These are phyloP conservation scores for Fusarium avenaceum DNA, from an alignment of 2,329 filamentous ascomycete species.

Conservation along the genomic window DNA sequence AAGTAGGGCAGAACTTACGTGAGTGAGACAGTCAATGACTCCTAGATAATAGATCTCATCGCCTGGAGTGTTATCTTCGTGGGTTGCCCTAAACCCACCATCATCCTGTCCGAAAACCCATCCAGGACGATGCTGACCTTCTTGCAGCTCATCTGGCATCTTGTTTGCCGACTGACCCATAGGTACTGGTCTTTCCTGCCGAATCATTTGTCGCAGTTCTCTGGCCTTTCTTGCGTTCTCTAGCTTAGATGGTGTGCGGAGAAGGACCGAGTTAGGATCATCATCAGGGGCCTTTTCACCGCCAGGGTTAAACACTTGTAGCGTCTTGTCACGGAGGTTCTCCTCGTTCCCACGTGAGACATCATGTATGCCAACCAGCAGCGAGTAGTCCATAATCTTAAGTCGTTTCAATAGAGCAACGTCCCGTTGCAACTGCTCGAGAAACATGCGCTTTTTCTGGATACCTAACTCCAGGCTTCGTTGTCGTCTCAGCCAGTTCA, in stretches of 20 bases:
- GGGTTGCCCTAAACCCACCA: conserved; percentile 91
- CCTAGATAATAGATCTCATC: conserved; percentile 98
- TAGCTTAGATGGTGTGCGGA: conserved; percentile 91
- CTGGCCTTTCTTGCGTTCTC: conserved; percentile 92
- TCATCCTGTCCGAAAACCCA: conserved; percentile 95
- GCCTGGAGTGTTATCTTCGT: conserved; percentile 85
- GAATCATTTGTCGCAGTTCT: conserved; percentile 91
- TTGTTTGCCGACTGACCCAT: conserved; percentile 85
- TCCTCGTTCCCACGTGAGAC: conserved; percentile 92
- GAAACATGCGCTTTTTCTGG: conserved; percentile 87
- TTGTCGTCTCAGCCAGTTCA: conserved; percentile 93
- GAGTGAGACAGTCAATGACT: conserved; percentile 97
- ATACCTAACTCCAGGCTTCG: conserved; percentile 90
- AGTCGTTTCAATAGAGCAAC: conserved; percentile 87
- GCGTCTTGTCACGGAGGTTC: conserved; percentile 87
- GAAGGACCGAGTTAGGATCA: conserved; percentile 75
- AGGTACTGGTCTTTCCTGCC: conserved; percentile 91
- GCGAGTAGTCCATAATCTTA: conserved; percentile 98
- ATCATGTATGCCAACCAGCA: conserved; percentile 95
- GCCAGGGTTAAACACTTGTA: conserved; percentile 94
- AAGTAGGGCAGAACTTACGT: conserved; percentile 72
- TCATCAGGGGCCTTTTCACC: conserved; percentile 72
- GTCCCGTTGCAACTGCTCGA: conserved; percentile 89
- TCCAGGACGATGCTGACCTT: conserved; percentile 75
- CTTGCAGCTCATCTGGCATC: conserved; percentile 91